phyloP scores from a whole-genome alignment of 2,329 filamentous ascomycete species.

The Coniochaeta ligniaria region DNA sequence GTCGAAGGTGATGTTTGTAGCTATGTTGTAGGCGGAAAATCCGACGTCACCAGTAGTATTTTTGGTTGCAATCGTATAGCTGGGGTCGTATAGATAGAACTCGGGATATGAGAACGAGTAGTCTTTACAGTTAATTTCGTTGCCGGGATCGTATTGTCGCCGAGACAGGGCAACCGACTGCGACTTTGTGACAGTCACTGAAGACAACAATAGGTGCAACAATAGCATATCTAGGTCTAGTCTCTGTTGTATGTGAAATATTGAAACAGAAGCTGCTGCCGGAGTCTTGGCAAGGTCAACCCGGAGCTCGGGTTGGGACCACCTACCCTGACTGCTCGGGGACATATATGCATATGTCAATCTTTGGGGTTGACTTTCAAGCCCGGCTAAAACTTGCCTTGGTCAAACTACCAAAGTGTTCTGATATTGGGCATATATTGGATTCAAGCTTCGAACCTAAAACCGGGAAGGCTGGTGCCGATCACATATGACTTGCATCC shows the following conservation, averaged over 20 bases:
- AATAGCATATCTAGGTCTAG: neutral
- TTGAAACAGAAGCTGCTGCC: neutral
- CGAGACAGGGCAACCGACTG: neutral
- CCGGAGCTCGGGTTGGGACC: neutral
- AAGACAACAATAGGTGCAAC: neutral
- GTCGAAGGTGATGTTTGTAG: conserved; percentile 7
- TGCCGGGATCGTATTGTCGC: neutral
- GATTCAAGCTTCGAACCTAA: neutral
- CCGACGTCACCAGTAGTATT: conserved; percentile 11
- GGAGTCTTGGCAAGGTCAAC: neutral
- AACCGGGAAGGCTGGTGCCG: neutral
- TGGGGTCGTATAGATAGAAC: conserved; percentile 10
- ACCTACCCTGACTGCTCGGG: neutral
- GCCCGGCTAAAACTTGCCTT: neutral
- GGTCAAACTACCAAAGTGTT: neutral
- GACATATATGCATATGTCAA: neutral
- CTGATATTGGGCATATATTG: neutral
- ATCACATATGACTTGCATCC: neutral
- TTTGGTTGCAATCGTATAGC: conserved; percentile 6
- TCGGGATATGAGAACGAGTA: conserved; percentile 9
- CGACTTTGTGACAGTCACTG: neutral
- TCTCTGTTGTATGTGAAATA: neutral
- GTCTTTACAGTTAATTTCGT: conserved; percentile 7
- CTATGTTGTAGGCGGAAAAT: conserved; percentile 9
- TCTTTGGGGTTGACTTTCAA: neutral